phyloP scores from a whole-genome alignment of 208 protist species.

The Acanthamoeba sp. region DNA sequence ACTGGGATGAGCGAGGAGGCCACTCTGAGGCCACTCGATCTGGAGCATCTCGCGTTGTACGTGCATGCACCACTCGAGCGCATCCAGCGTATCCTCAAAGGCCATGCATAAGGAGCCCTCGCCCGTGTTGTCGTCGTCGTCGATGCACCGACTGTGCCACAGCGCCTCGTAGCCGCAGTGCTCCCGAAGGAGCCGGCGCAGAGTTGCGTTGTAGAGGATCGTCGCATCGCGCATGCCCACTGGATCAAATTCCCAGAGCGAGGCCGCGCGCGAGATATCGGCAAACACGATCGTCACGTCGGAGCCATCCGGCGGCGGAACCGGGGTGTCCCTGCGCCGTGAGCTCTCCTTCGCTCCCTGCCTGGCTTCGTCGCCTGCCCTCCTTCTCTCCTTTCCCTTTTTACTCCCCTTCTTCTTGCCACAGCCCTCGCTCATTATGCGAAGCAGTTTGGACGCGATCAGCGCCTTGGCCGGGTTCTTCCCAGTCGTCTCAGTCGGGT shows the following conservation, averaged over 20 bases:
- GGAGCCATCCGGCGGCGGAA: not conserved
- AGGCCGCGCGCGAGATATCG: not conserved
- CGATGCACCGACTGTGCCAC: not conserved
- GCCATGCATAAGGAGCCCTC: constrained; percentile 68
- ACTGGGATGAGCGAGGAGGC: not conserved
- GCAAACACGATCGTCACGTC: constrained; percentile 6
- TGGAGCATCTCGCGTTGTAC: constrained; percentile 19
- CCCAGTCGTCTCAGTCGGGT: not conserved
- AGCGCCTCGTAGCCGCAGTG: not conserved
- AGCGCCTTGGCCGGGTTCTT: not conserved
- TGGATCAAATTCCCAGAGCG: constrained; percentile 14
- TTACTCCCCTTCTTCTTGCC: not conserved
- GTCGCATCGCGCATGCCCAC: not conserved
- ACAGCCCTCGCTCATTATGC: not conserved
- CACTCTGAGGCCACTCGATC: not conserved
- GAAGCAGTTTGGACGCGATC: not conserved
- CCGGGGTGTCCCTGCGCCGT: not conserved
- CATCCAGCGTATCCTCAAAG: not conserved
- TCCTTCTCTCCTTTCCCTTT: not conserved
- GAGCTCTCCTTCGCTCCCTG: not conserved
- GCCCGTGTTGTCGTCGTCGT: not conserved
- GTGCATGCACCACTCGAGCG: constrained; percentile 15
- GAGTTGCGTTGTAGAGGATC: not conserved
- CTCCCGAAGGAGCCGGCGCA: not conserved
- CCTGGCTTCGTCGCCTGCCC: not conserved